Base-by-base conservation (phyloP, 805 yeast species). In the Suhomyces xylopsoci region DNA sequence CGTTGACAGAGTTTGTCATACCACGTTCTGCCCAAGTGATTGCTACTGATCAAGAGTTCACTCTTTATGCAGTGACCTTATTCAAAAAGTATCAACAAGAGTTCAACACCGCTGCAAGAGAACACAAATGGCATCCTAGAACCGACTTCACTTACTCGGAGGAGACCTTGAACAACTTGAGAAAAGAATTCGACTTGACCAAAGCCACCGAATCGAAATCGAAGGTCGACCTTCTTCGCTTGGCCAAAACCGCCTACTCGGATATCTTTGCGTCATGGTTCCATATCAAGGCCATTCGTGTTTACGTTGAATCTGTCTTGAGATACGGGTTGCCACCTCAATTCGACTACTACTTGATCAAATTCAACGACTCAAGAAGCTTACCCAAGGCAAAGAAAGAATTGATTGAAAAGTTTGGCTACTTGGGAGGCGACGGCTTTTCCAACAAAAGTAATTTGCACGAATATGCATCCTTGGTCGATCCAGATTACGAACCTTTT, bases 311-410 rank as follows among this genome's bases (percentile, higher is more conserved):
- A 74, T 82, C 91, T 48, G 97, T 94, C 14, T 80, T 94, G 68
- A 85, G 99, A 71, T 94, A 94, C 69, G 99, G 99, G 0, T 81
- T 94, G 58, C 99, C 99, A 34, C 97, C 98, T 28, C 87, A 87
- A 62, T 94, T 93, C 69, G 81, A 83, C 64, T 73, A 78, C 48
- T 81, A 62, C 59, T 68, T 79, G 50, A 63, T 83, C 45, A 75
- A 76, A 56, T 65, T 88, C 60, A 68, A 74, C 19, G 66, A 61
- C 54, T 55, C 64, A 15, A 76, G 76, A 58, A 66, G 69, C 25
- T 59, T 80, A 20, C 74, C 72, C 28, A 82, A 80, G 69, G 84
- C 91, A 45, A 91, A 87, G 70, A 73, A 79, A 54, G 88, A 86
- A 58, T 78, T 94, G 56, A 73, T 88, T 45, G 79, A 78, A 43